Evolutionary conservation across 345 rosid genomes (phyloP).

Genomic region (Eutrema yunnanense): DNA sequence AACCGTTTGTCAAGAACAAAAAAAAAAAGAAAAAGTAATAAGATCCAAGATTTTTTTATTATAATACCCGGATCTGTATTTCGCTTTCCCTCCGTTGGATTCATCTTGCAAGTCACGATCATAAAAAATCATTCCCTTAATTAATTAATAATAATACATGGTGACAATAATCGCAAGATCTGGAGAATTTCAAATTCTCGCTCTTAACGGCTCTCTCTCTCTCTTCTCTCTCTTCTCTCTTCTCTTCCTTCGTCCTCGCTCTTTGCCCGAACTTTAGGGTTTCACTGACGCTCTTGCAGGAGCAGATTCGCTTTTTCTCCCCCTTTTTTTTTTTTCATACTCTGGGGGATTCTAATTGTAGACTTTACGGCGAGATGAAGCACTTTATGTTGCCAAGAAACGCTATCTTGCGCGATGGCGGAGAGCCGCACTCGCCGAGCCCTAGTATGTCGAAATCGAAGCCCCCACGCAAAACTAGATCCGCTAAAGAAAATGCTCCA

Average conservation of each 20-base stretch:
- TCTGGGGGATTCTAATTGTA: background rate
- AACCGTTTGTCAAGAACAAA: no score
- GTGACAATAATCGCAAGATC: background rate
- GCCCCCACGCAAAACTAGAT: constrained; percentile 35
- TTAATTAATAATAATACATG: background rate
- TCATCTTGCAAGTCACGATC: background rate
- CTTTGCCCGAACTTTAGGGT: constrained; percentile 32
- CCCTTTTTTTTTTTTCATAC: background rate
- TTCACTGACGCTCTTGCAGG: background rate
- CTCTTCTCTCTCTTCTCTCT: background rate
- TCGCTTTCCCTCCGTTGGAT: background rate
- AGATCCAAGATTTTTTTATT: no score
- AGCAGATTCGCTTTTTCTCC: background rate
- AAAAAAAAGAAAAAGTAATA: no score
- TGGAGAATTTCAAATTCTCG: constrained; percentile 33
- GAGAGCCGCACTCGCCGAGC: constrained; percentile 33
- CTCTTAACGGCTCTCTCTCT: constrained; percentile 44
- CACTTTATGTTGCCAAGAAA: constrained; percentile 64
- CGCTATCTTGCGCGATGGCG: constrained; percentile 40
- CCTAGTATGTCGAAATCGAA: constrained; percentile 33
- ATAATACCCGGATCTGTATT: background rate
- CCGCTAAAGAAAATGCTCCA: constrained; percentile 64
- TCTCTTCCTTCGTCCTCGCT: constrained; percentile 34
- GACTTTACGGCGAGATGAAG: constrained; percentile 40
- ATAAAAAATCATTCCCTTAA: background rate